A percentile compares a stretch with the other conserved stretches of the same genome.
Evolutionary conservation across 352 stramenopile genomes (phyloP).

Genomic region (Globisporangium carolinianum): DNA sequence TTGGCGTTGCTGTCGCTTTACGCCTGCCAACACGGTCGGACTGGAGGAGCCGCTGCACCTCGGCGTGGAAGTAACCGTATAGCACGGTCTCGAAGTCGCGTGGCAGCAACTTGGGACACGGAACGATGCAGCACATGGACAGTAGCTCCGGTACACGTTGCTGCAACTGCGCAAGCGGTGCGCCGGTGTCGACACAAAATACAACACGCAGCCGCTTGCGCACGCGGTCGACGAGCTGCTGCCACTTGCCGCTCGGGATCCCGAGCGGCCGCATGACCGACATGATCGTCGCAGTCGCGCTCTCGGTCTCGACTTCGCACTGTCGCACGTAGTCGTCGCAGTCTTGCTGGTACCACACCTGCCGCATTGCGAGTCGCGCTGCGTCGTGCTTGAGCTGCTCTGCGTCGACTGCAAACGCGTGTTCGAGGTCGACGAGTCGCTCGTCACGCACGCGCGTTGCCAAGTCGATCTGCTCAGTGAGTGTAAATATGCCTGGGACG

Average conservation of each 20-base stretch:
- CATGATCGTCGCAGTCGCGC: slow-evolving; percentile 66
- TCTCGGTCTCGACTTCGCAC: slow-evolving; percentile 68
- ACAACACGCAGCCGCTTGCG: slow-evolving; percentile 42
- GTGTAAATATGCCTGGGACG: slow-evolving; percentile 42
- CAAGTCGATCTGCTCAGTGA: slow-evolving; percentile 64
- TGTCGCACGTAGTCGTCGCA: slow-evolving; percentile 44
- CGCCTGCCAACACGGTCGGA: slow-evolving; percentile 1
- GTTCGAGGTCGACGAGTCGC: slow-evolving; percentile 42
- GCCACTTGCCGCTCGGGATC: slow-evolving; percentile 65
- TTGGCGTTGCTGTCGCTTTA: background rate
- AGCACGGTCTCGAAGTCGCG: slow-evolving; percentile 25
- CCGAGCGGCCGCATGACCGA: slow-evolving; percentile 60
- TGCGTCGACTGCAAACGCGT: slow-evolving; percentile 1
- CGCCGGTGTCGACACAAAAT: slow-evolving; percentile 26
- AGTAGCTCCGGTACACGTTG: slow-evolving; percentile 21
- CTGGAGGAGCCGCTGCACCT: slow-evolving; percentile 22
- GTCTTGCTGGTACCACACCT: slow-evolving; percentile 59
- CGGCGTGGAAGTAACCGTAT: slow-evolving; percentile 39
- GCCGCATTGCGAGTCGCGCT: slow-evolving; percentile 19
- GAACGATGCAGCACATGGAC: slow-evolving; percentile 22
- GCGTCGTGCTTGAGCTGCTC: slow-evolving; percentile 16
- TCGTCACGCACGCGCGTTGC: slow-evolving; percentile 58
- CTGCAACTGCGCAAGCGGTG: slow-evolving; percentile 11
- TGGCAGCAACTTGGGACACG: slow-evolving; percentile 15
- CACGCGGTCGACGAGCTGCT: slow-evolving; percentile 51